Evolutionary conservation across 768 basidiomycete genomes (phyloP), one percentile per base, ranked within the genome.

Genomic region (Peribolospora baueri): DNA sequence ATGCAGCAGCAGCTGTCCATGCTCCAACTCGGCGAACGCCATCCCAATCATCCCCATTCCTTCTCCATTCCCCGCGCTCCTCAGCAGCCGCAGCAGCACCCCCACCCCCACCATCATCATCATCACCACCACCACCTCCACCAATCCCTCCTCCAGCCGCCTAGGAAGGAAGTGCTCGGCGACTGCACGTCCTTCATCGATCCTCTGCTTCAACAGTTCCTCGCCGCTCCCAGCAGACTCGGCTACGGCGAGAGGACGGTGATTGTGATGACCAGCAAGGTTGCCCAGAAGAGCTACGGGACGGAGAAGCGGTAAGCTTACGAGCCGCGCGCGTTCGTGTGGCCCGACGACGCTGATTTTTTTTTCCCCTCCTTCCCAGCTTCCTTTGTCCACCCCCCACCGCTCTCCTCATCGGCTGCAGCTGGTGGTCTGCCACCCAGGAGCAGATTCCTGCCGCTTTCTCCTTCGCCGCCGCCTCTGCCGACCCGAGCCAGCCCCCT

Each of bases 251-350:
- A 95, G 67, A 78, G 87, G 50, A 86, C 87, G 4, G 77, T 97
- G 57, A 82, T 95, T 58, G 82, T 97, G 62, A 88, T 93, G 84
- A 90, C 86, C n/a, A 86, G 83, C 65, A 87, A 83, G 64, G 88
- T 95, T 40, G 91, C 86, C 3, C 91, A 97, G 72, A 91, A 95
- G 65, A 87, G 84, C 7, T 97, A 95, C 65, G 90, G 88, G 43
- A 87, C 82, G 13, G 90, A 95, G 68, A 93, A 93, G 68, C 76
- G 90, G 82, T 82, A 58, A 52, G 63, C 58, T 13, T 5, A 8
- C 6, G 4, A 3, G 4, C 45, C 3, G 1, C 54, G 5, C 37
- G 10, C n/a, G 6, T 38, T 11, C 42, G 4, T 39, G 4, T 46
- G 25, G 10, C 10, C 10, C 49, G 73, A 48, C 36, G 37, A 37